A percentile compares a stretch with the other conserved stretches of the same genome.
These are phyloP conservation scores for Acer campestre DNA, from an alignment of 345 rosid genomes.

Conservation along the genomic window DNA sequence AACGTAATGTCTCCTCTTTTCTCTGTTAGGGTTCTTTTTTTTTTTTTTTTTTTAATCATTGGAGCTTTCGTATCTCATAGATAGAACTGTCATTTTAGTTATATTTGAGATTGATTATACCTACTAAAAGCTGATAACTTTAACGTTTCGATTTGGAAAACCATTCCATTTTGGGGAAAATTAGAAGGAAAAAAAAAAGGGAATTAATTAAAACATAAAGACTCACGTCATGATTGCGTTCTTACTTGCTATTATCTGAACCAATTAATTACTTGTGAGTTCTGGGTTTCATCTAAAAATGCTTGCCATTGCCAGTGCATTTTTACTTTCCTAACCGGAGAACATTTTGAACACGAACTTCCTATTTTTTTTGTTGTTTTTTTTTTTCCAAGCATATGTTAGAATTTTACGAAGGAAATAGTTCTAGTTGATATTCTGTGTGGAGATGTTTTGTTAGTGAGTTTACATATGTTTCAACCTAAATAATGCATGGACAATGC, in stretches of 20 bases:
- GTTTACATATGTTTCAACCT: neutral
- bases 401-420: neutral
- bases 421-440: neutral
- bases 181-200: too few species aligned
- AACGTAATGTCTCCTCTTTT: slow-evolving; percentile 38
- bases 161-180: neutral
- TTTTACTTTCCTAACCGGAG: neutral
- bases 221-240: neutral
- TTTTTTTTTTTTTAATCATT: neutral
- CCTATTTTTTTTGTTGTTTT: neutral
- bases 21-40: neutral
- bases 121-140: too few species aligned
- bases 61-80: too few species aligned
- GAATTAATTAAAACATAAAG: neutral
- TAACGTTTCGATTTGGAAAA: neutral
- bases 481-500: neutral
- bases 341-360: slow-evolving; percentile 1
- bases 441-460: neutral
- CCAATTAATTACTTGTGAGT: neutral
- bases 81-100: too few species aligned
- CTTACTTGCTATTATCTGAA: slow-evolving; percentile 1
- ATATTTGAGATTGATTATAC: too few species aligned
- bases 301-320: neutral
- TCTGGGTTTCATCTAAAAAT: neutral
- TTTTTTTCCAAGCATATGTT: neutral